Percentiles rank a stretch among this genome's conserved stretches.
phyloP scores from a whole-genome alignment of 2,329 filamentous ascomycete species.

The Fusarium denticulatum region DNA sequence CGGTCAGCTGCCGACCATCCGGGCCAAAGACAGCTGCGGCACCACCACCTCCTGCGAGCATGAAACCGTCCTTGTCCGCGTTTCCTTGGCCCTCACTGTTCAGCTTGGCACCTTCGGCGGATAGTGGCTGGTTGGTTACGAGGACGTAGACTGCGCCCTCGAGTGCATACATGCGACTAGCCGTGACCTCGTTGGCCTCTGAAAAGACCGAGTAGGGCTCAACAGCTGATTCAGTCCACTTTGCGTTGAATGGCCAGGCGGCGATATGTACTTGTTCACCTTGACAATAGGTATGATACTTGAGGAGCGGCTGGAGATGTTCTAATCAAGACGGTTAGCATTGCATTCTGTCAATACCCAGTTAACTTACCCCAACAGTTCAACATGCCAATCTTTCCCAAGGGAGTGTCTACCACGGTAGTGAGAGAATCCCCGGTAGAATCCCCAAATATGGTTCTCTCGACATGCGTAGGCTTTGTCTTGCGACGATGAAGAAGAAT shows the following conservation, averaged over 20 bases:
- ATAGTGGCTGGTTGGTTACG: conserved; percentile 59
- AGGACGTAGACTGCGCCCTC: conserved; percentile 64
- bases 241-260: conserved; percentile 52
- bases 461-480: conserved; percentile 63
- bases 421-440: conserved; percentile 50
- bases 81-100: conserved; percentile 43
- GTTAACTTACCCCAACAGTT: conserved; percentile 52
- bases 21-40: conserved; percentile 46
- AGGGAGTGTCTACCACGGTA: conserved; percentile 49
- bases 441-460: conserved; percentile 60
- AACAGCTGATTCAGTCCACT: conserved; percentile 2
- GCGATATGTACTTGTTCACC: conserved; percentile 58
- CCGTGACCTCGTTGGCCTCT: conserved; percentile 33
- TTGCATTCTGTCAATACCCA: too few species aligned
- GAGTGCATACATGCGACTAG: conserved; percentile 64
- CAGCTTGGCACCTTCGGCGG: conserved; percentile 48
- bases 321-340: conserved; percentile 46
- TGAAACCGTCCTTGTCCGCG: conserved; percentile 40
- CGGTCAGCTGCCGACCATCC: conserved; percentile 41
- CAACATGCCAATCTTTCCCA: conserved; percentile 54
- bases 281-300: conserved; percentile 56
- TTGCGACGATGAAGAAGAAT: conserved; percentile 56
- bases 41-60: conserved; percentile 22
- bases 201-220: conserved; percentile 40
- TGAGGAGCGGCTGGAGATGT: conserved; percentile 59